Percentiles rank a stretch among this genome's conserved stretches.
Evolutionary conservation across 1,284 basidiomycete genomes (phyloP).

Genomic region (Phylloporus gajari): DNA sequence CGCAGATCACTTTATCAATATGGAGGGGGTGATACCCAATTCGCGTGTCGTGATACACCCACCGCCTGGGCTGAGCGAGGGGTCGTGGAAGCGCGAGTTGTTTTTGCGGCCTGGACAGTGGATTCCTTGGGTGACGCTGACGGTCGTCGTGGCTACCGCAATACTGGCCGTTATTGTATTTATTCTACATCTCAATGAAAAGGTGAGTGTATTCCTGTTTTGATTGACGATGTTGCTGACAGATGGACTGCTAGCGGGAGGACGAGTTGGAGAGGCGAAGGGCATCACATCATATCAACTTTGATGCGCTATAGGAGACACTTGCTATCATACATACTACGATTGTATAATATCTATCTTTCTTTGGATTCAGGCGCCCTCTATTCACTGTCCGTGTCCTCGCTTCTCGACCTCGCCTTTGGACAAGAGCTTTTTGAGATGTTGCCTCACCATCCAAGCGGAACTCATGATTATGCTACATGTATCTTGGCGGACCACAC

Average conservation of each 20-base stretch:
- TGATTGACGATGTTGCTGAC: conserved; percentile 13
- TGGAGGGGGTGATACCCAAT: conserved; percentile 98
- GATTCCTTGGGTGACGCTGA: conserved; percentile 96
- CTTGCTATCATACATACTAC: background rate
- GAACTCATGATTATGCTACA: conserved; percentile 73
- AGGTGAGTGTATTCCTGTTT: conserved; percentile 59
- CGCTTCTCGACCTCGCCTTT: conserved; percentile 70
- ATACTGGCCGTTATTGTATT: conserved; percentile 86
- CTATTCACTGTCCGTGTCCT: conserved; percentile 55
- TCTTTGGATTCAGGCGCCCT: conserved; percentile 26
- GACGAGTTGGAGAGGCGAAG: conserved; percentile 91
- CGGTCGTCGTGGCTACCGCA: conserved; percentile 79
- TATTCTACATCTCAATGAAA: conserved; percentile 90
- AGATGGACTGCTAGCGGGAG: conserved; percentile 68
- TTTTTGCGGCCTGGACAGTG: conserved; percentile 96
- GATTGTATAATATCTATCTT: background rate
- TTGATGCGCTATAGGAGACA: conserved; percentile 81
- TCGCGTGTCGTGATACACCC: conserved; percentile 96
- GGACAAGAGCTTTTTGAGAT: conserved; percentile 76
- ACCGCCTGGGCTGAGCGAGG: conserved; percentile 59
- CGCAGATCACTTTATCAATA: conserved; percentile 80
- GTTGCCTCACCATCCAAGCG: conserved; percentile 73
- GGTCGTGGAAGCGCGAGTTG: conserved; percentile 87
- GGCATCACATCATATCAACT: conserved; percentile 94
- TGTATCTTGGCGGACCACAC: conserved; percentile 74